Conservation (phyloP, 2,329 filamentous ascomycete species). For the Fusarium protoensiforme region DNA sequence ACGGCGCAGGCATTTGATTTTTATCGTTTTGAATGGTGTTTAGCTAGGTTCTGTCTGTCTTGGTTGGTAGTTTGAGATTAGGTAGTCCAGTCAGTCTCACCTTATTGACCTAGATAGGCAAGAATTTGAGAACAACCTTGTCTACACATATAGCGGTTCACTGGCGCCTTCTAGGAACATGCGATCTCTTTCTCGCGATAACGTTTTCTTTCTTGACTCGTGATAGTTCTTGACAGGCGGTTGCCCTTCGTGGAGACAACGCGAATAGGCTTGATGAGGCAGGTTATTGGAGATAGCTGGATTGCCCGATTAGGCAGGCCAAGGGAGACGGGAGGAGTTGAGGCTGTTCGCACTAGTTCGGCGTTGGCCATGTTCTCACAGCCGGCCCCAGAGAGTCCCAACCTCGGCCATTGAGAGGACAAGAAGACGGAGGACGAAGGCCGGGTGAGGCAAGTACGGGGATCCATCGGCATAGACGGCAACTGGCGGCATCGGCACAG, state of each 20-base stretch:
- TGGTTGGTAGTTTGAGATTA: not conserved
- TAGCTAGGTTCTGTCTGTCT: not conserved
- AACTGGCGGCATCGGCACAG: slow-evolving; percentile 38
- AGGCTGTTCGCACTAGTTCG: slow-evolving; percentile 5
- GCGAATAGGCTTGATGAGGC: not conserved
- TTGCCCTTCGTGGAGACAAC: not conserved
- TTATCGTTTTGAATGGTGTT: slow-evolving; percentile 12
- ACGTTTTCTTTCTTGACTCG: not conserved
- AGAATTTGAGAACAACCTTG: not conserved
- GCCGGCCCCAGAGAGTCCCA: not conserved
- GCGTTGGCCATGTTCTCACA: not conserved
- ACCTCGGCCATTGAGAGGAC: slow-evolving; percentile 26
- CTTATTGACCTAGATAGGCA: slow-evolving; percentile 23
- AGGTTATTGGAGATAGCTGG: slow-evolving; percentile 11
- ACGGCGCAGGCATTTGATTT: slow-evolving; percentile 31
- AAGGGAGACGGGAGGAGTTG: slow-evolving; percentile 26
- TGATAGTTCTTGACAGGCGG: not conserved
- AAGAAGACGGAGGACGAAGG: slow-evolving; percentile 29
- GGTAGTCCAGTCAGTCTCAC: not conserved
- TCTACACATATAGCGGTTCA: not conserved
- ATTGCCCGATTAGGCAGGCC: slow-evolving; percentile 32
- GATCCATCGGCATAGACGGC: slow-evolving; percentile 38
- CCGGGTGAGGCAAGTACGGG: slow-evolving; percentile 12
- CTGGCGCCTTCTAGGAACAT: slow-evolving; percentile 9
- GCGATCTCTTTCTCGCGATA: not conserved